A percentile compares a stretch with the other conserved stretches of the same genome.
These are phyloP conservation scores for Coffea canephora DNA, from an alignment of 257 asterid species.

Conservation along the genomic window DNA sequence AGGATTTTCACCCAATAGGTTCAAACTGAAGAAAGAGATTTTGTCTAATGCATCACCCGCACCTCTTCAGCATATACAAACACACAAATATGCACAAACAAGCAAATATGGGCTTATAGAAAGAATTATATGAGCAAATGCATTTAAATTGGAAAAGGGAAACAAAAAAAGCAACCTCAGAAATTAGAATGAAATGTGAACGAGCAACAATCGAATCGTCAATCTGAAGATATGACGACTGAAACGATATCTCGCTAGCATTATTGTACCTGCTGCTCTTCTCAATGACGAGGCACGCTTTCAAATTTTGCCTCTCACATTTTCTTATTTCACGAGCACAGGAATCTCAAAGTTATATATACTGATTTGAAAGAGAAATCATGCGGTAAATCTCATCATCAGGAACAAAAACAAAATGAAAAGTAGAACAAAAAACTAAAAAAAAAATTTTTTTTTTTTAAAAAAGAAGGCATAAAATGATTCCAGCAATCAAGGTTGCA, in stretches of 20 bases:
- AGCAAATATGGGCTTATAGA: neutral
- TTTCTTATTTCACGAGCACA: slow-evolving; percentile 12
- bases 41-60: neutral
- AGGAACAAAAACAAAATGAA: neutral
- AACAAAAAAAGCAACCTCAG: neutral
- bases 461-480: no score
- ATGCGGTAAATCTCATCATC: neutral
- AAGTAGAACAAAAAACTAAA: no score
- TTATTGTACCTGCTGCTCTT: slow-evolving; percentile 49
- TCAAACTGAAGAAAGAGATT: slow-evolving; percentile 7
- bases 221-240: slow-evolving; percentile 52
- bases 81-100: neutral
- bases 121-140: neutral
- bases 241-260: slow-evolving; percentile 94
- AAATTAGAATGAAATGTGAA: slow-evolving; percentile 40
- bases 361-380: neutral
- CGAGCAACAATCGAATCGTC: slow-evolving; percentile 96
- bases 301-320: slow-evolving; percentile 33
- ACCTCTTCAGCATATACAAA: neutral
- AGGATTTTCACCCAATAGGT: slow-evolving; percentile 8
- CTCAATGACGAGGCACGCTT: slow-evolving; percentile 36
- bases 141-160: neutral
- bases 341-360: slow-evolving; percentile 1
- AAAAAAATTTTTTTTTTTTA: no score
- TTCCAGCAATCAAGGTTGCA: neutral